Percentiles rank a stretch among this genome's conserved stretches.
phyloP scores from a whole-genome alignment of 2,329 filamentous ascomycete genomes.

The Colletotrichum liriopes region DNA sequence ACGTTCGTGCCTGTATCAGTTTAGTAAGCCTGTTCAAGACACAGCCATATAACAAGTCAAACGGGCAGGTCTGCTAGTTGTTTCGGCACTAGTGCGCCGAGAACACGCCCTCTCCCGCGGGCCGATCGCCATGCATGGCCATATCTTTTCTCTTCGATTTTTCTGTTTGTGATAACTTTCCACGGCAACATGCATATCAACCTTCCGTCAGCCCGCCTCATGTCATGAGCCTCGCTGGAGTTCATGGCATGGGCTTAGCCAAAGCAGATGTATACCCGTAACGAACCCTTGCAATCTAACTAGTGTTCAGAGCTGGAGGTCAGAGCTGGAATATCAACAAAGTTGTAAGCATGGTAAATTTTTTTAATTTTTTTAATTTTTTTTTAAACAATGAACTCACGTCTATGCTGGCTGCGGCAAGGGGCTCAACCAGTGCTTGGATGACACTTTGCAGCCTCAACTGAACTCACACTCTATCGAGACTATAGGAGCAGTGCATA shows the following conservation, averaged over 20 bases:
- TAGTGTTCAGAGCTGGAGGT: background rate
- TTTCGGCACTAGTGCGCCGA: background rate
- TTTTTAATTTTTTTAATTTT: no score
- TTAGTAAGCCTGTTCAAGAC: background rate
- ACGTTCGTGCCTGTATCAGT: background rate
- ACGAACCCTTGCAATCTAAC: background rate
- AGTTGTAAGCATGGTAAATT: no score
- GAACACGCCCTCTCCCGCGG: background rate
- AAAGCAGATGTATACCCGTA: background rate
- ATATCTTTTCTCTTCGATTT: no score
- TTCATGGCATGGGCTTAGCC: background rate
- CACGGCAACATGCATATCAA: no score
- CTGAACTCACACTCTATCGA: background rate
- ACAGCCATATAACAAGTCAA: background rate
- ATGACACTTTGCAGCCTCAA: background rate
- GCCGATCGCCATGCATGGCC: no score
- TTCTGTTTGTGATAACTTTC: background rate
- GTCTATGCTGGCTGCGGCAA: background rate
- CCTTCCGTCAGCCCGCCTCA: no score
- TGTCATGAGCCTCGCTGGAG: rapidly evolving
- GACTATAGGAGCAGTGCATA: background rate
- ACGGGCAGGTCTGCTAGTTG: background rate
- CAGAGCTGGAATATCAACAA: background rate
- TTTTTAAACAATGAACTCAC: no score
- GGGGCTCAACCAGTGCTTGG: background rate